phyloP scores from a whole-genome alignment of 2,329 filamentous ascomycete genomes.

The Thielaviopsis punctulata region DNA sequence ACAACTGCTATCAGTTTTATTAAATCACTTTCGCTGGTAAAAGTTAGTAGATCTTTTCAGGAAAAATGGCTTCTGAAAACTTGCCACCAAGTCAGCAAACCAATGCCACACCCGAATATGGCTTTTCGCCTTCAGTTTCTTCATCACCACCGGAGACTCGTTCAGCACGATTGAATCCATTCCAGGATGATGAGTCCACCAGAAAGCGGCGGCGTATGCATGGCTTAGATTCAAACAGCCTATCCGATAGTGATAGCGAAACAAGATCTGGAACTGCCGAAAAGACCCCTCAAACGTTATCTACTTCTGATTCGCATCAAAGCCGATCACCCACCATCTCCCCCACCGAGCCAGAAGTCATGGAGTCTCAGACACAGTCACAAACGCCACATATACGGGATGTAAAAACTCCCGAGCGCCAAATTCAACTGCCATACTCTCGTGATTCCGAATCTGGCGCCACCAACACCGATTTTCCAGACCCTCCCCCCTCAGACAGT shows the following conservation, averaged over 20 bases:
- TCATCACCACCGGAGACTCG: slow-evolving; percentile 41
- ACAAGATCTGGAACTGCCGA: slow-evolving; percentile 19
- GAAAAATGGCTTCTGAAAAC: background rate
- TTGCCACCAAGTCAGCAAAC: background rate
- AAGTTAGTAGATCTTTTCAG: background rate
- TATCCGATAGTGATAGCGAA: slow-evolving; percentile 30
- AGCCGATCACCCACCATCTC: slow-evolving; percentile 18
- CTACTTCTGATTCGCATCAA: slow-evolving; percentile 6
- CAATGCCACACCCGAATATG: background rate
- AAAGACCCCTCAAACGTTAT: slow-evolving; percentile 19
- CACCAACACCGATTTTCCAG: background rate
- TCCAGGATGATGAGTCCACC: slow-evolving; percentile 40
- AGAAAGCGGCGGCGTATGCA: slow-evolving; percentile 48
- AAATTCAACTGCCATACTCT: background rate
- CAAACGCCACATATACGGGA: background rate
- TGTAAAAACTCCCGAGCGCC: background rate
- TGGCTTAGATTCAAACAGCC: slow-evolving; percentile 34
- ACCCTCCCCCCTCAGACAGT: background rate
- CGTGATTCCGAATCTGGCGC: too few relatives aligned
- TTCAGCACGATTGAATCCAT: slow-evolving; percentile 46
- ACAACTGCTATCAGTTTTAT: background rate
- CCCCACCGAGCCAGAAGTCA: slow-evolving; percentile 32
- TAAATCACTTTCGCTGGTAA: background rate
- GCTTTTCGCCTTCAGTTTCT: slow-evolving; percentile 27
- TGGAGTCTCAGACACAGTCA: background rate